Evolutionary conservation across 176 grass and related monocot genomes (phyloP).

Genomic region (Puya raimondii): DNA sequence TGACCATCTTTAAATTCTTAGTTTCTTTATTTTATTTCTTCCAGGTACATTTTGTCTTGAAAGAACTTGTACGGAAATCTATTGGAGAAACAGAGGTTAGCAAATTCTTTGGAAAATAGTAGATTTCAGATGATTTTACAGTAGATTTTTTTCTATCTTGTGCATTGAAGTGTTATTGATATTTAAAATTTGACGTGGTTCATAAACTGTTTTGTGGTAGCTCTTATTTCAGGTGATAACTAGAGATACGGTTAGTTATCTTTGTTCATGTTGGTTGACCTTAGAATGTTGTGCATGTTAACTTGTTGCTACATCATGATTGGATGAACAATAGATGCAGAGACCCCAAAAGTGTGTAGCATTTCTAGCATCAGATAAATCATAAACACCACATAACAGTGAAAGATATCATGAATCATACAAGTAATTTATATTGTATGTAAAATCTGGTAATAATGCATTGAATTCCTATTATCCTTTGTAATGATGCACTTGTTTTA

Average conservation of each 20-base stretch:
- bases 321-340: too few relatives aligned
- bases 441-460: too few relatives aligned
- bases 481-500: conserved; percentile 13
- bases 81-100: conserved; percentile 87
- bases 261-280: neutral
- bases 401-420: too few relatives aligned
- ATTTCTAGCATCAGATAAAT: too few relatives aligned
- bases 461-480: neutral
- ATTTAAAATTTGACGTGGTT: neutral
- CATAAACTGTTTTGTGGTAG: neutral
- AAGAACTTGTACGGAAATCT: conserved; percentile 88
- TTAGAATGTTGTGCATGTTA: neutral
- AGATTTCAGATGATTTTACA: neutral
- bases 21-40: conserved; percentile 18
- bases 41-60: conserved; percentile 93
- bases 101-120: conserved; percentile 12
- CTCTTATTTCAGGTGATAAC: neutral
- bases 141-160: conserved; percentile 3
- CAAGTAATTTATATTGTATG: too few relatives aligned
- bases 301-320: neutral
- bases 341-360: too few relatives aligned
- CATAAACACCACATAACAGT: too few relatives aligned
- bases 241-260: neutral
- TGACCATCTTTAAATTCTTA: neutral
- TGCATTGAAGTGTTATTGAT: neutral